Evolutionary conservation across 768 basidiomycete species (phyloP).

Genomic region (Pleurotus tuoliensis): DNA sequence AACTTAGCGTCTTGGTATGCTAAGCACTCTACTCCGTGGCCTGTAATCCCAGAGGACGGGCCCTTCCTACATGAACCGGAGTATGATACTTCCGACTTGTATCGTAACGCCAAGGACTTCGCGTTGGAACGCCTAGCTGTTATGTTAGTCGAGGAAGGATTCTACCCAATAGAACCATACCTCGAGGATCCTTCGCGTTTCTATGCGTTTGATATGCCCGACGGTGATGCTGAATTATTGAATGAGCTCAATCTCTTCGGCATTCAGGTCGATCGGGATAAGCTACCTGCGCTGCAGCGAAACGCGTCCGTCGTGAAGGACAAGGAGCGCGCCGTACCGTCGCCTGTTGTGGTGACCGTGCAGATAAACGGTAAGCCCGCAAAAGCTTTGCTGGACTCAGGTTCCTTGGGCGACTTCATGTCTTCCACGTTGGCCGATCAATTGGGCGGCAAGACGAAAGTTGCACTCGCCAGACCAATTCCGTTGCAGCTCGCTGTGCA

Average conservation of each 20-base stretch:
- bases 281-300: conserved; percentile 15
- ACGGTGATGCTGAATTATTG: background rate
- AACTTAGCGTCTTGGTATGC: too few species aligned
- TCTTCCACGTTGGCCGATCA: conserved; percentile 33
- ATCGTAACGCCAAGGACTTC: too few species aligned
- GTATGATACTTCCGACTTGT: too few species aligned
- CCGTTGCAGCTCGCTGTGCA: conserved; percentile 35
- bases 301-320: conserved; percentile 21
- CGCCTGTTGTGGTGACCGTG: conserved; percentile 27
- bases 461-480: conserved; percentile 25
- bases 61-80: too few species aligned
- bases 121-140: too few species aligned
- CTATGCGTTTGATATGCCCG: background rate
- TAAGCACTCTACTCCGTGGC: too few species aligned
- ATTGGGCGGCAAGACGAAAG: conserved; percentile 18
- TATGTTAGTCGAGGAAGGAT: too few species aligned
- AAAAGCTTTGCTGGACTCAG: conserved; percentile 32
- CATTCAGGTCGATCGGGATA: background rate
- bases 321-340: conserved; percentile 17
- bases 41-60: too few species aligned
- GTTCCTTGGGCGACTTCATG: conserved; percentile 39
- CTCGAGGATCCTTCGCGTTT: too few species aligned
- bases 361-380: conserved; percentile 28
- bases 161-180: too few species aligned
- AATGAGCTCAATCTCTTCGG: background rate